These are phyloP conservation scores for Pythium biforme DNA, from an alignment of 352 stramenopile species.

Conservation along the genomic window DNA sequence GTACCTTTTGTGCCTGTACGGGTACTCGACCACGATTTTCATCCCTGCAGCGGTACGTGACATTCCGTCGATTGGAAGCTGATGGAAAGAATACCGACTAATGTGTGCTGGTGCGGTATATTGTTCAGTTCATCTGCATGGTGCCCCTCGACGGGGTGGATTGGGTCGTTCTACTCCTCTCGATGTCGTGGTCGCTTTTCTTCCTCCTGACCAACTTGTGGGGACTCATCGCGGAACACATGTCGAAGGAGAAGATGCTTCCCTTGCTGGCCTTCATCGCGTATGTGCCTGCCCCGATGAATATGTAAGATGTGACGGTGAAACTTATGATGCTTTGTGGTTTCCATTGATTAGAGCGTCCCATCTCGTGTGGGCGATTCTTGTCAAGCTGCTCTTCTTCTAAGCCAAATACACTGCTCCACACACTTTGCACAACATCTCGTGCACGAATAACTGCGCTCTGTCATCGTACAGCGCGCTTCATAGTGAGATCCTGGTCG, in stretches of 20 bases:
- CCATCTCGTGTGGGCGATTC: conserved; percentile 79
- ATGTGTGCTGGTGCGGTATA: not conserved
- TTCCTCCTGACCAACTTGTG: conserved; percentile 84
- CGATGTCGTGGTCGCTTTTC: conserved; percentile 85
- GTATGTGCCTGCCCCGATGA: conserved; percentile 29
- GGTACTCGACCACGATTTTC: conserved; percentile 83
- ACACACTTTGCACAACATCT: conserved; percentile 3
- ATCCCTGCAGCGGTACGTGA: conserved; percentile 68
- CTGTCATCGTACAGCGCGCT: not conserved
- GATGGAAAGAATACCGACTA: not conserved
- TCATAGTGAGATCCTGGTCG: conserved; percentile 11
- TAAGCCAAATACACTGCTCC: conserved; percentile 33
- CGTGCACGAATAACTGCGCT: not conserved
- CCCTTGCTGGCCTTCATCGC: conserved; percentile 79
- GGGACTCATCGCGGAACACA: conserved; percentile 68
- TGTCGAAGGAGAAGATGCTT: conserved; percentile 88
- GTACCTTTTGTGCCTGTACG: conserved; percentile 84
- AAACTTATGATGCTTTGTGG: not conserved
- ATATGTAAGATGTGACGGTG: not conserved
- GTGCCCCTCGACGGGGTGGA: conserved; percentile 68
- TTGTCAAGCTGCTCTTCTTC: conserved; percentile 89
- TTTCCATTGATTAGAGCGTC: conserved; percentile 39
- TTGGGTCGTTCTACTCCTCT: conserved; percentile 76
- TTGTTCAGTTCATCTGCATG: conserved; percentile 70
- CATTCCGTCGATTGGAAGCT: not conserved